Base-by-base conservation (phyloP, 2,329 filamentous ascomycete genomes). In the Alternaria arborescens region DNA sequence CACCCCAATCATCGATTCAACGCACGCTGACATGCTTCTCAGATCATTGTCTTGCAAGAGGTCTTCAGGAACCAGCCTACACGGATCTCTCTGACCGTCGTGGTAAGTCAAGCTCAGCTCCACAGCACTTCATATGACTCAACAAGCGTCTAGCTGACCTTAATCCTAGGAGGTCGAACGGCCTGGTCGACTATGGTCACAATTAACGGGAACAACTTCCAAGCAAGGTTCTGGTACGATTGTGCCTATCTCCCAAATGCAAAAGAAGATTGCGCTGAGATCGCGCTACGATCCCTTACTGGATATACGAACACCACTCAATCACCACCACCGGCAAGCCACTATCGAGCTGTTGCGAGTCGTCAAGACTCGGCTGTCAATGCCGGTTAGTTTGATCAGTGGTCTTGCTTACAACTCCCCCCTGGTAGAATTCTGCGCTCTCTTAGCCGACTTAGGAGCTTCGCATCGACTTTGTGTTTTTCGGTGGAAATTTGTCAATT, bases 221-320 rank as follows among this genome's bases (percentile, higher is more conserved):
- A 67, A 7, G 77, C 77, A 5, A 69, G 71, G n/a, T 79, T 73
- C 61, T 79, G 73, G 73, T 79, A 79, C 62, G 76, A 79, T 54
- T 74, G 75, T 8, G 59, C 62, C 14, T 75, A 71, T 46, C 61
- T 74, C 18, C 68, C 70, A 12, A 73, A 78, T 57, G 76, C 77
- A 8, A 72, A 74, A 42, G 75, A 79, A 52, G 77, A 79, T 52
- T 73, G 74, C 50, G 76, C 77, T 5, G 77, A 79, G 46, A 63
- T 75, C 3, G 75, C 74, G 7, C 52, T 75, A n/a, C 61, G 69
- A 26, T 32, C 61, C 4, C 57, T 76, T 36, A 73, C 70, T 20
- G 68, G 69, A 8, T 69, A 60, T 22, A 52, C 57, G 7, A 67
- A 70, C 22, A 58, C 59, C 5, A 59, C 58, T 6, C 43, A 61